A percentile compares a stretch with the other conserved stretches of the same genome.
These are phyloP conservation scores for Geotrichum macrosporum DNA, from an alignment of 1,139 yeast species.

Conservation along the genomic window DNA sequence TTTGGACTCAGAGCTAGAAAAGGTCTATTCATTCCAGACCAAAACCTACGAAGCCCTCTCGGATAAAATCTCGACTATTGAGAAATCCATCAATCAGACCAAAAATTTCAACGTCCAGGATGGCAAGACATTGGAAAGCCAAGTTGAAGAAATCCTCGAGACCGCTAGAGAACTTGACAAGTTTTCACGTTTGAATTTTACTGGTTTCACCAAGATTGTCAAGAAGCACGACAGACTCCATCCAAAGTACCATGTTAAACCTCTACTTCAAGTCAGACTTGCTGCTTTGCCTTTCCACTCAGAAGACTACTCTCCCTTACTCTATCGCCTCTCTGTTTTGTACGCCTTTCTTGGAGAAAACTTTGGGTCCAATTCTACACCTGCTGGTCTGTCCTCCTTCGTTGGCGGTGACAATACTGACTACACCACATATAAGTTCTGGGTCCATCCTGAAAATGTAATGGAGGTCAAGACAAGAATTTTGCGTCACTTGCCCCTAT, in stretches of 20 bases:
- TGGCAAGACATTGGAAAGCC: constrained; percentile 52
- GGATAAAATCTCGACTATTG: constrained; percentile 78
- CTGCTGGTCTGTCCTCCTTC: constrained; percentile 94
- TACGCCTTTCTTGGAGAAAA: constrained; percentile 92
- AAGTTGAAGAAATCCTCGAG: constrained; percentile 85
- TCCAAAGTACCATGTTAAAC: constrained; percentile 77
- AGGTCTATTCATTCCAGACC: constrained; percentile 83
- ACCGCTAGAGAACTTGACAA: constrained; percentile 96
- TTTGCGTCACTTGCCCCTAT: constrained; percentile 89
- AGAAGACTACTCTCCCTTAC: constrained; percentile 84
- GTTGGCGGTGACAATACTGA: constrained; percentile 97
- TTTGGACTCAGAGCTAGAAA: constrained; percentile 78
- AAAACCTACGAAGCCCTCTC: constrained; percentile 80
- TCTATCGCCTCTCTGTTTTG: constrained; percentile 80
- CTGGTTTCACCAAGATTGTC: constrained; percentile 92
- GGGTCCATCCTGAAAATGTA: constrained; percentile 98
- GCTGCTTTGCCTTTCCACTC: constrained; percentile 93
- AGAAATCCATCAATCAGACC: constrained; percentile 59
- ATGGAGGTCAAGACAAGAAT: constrained; percentile 93
- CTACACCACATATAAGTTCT: constrained; percentile 95
- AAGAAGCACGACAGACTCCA: constrained; percentile 95
- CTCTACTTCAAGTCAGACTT: constrained; percentile 87
- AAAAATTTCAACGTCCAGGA: constrained; percentile 47
- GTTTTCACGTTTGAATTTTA: constrained; percentile 84
- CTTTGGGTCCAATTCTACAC: constrained; percentile 90